Base-by-base conservation (phyloP, 1,139 yeast genomes). In the Suhomyces atakaporum region DNA sequence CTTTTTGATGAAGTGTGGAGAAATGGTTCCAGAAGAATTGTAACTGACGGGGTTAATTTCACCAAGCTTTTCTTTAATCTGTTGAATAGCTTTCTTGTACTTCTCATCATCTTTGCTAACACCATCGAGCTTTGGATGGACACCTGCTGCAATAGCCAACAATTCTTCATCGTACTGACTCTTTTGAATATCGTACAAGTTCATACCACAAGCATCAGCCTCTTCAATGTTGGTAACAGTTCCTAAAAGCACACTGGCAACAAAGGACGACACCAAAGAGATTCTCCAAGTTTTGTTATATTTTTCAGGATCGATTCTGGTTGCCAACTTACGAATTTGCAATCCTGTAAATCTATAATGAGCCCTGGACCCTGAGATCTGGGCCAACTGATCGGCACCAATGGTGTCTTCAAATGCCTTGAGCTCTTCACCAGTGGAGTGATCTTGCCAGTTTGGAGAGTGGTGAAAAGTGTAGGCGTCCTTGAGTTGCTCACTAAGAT, bases 381-480 rank as follows among this genome's bases (percentile, higher is more conserved):
- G 51, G 3, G 95, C 92, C 53, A 89, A 63, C 7, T 66, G 54
- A 29, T 79, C 80, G 5, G 81, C 71, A 4, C 90, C 88, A 3
- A 75, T 76, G 2, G 69, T 68, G 1, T 58, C 59, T 53, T 87
- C 95, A 49, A 88, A 82, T 22, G 61, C 72, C 20, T 66, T 54
- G 38, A 88, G 71, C 56, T 89, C 95, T 16, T 68, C 60, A 7
- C 78, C 83, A 0, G 97, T 89, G 16, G 94, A 84, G 53, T 87
- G 95, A 56, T 89, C 97, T 58, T 89, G 97, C 97, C 97, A 89
- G 53, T 89, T 89, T 9, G 96, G 96, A 7, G 95, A 83, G 38
- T 70, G 69, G 5, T 73, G 70, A 52, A 81, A 73, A 1, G 94
- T 68, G 45, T 88, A 79, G 1, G 83, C 81, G 1, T 46, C 48